Evolutionary conservation across 805 yeast genomes (phyloP).

Genomic region (Hanseniaspora hatyaiensis): DNA sequence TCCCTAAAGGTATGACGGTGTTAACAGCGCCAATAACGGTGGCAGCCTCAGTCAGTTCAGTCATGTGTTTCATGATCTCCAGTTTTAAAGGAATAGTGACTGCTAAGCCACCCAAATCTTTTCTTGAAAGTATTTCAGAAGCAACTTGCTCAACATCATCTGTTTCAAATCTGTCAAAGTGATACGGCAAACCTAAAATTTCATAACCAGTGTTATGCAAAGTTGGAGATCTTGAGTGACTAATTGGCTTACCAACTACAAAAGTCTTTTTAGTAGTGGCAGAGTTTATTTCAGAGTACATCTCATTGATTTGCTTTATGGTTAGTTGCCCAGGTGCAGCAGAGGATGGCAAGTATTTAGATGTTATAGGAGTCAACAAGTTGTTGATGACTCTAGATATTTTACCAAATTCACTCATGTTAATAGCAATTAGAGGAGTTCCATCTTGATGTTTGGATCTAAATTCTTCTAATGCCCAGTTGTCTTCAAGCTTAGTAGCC

Average conservation of each 20-base stretch:
- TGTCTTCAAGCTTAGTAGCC: slow-evolving; percentile 56
- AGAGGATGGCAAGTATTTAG: slow-evolving; percentile 49
- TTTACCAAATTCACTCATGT: slow-evolving; percentile 67
- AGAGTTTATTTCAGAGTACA: slow-evolving; percentile 52
- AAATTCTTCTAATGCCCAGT: slow-evolving; percentile 59
- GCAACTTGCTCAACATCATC: slow-evolving; percentile 47
- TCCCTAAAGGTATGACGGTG: slow-evolving; percentile 52
- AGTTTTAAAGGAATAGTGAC: slow-evolving; percentile 89
- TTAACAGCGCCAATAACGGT: slow-evolving; percentile 84
- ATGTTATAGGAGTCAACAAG: slow-evolving; percentile 75
- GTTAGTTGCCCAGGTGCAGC: slow-evolving; percentile 75
- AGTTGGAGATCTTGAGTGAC: slow-evolving; percentile 80
- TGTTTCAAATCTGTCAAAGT: slow-evolving; percentile 58
- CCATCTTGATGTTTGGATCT: slow-evolving; percentile 38
- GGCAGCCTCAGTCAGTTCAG: slow-evolving; percentile 65
- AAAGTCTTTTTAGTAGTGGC: slow-evolving; percentile 44
- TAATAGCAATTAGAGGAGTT: slow-evolving; percentile 68
- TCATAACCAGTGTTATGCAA: slow-evolving; percentile 73
- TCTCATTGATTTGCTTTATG: slow-evolving; percentile 49
- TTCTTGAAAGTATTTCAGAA: slow-evolving; percentile 36
- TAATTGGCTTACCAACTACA: slow-evolving; percentile 70
- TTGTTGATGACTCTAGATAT: slow-evolving; percentile 67
- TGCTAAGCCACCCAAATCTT: slow-evolving; percentile 81
- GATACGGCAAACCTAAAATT: slow-evolving; percentile 65
- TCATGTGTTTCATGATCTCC: slow-evolving; percentile 58